Evolutionary conservation across 352 stramenopile genomes (phyloP), one percentile per base, ranked within the genome.

Genomic region (Phytophthora ramorum): DNA sequence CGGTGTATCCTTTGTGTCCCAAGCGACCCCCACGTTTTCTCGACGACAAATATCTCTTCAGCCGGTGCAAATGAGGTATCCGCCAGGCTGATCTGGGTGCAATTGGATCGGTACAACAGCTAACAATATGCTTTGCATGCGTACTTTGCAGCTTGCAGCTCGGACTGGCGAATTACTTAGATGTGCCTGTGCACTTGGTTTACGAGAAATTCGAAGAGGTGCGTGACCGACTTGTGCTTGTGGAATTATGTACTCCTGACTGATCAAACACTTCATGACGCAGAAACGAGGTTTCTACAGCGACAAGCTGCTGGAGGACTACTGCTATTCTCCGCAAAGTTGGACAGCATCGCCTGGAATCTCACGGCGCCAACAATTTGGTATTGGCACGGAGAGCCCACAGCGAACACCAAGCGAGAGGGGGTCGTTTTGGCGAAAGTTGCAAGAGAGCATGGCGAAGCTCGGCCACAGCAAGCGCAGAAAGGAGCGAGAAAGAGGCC

Each of bases 191-290:
- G 7, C 71, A 89, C 48, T 67, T 72, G 4, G 88, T 96, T 9
- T 90, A 93, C 56, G 79, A 92, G 26, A 73, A 79, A 43, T 96
- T 96, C 41, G 88, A 94, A 77, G 69, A 75, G 75, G 87, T 96
- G 32, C 12, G 53, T 55, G 38, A 5, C 9, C 20, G 13, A n/a
- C 26, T 52, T 66, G 6, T 41, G 10, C 5, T 22, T 45, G 38
- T 50, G 50, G 22, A 48, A n/a, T n/a, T 48, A 22, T 13, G n/a
- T 52, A 54, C 22, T n/a, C 5, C 0, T 50, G 32, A 47, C 49
- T 65, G 13, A 62, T 17, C 37, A 6, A 19, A 7, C 35, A 3
- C 19, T 58, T 19, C 5, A 32, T 45, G 17, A 22, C 37, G 12
- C 54, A 96, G 87, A 94, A 92, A 90, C 84, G 87, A 17, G 67